phyloP scores from a whole-genome alignment of 228 moss, liverwort and hornwort genomes.

The Sphagnum fallax region DNA sequence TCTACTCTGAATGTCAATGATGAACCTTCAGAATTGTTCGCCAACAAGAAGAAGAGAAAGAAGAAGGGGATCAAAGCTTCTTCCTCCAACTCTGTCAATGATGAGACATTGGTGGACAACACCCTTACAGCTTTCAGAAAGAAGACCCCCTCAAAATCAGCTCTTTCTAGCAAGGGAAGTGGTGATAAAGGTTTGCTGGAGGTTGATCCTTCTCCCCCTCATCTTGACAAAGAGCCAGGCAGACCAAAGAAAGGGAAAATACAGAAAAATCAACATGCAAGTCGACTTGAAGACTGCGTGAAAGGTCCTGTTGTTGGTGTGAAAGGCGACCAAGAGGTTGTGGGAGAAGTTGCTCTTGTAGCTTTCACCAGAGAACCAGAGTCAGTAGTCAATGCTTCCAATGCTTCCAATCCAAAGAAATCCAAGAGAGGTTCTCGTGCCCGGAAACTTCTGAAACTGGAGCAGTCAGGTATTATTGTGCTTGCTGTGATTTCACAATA shows the following conservation, averaged over 20 bases:
- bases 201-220: neutral
- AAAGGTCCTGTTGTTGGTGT: slow-evolving; percentile 14
- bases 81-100: neutral
- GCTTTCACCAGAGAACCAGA: neutral
- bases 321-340: slow-evolving; percentile 18
- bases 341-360: slow-evolving; percentile 1
- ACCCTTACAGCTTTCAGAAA: neutral
- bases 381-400: neutral
- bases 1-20: slow-evolving; percentile 1
- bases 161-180: neutral
- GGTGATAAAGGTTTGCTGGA: neutral
- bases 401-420: slow-evolving; percentile 23
- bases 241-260: slow-evolving; percentile 14
- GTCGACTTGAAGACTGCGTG: slow-evolving; percentile 3
- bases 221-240: neutral
- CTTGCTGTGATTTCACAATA: neutral
- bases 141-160: neutral
- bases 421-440: slow-evolving; percentile 44
- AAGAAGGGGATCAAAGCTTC: slow-evolving; percentile 1
- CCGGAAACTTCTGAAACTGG: slow-evolving; percentile 28
- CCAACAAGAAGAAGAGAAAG: slow-evolving; percentile 12
- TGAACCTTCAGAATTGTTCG: slow-evolving; percentile 1
- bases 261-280: slow-evolving; percentile 4
- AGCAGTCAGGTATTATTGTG: slow-evolving; percentile 1
- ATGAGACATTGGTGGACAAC: neutral